A percentile compares a stretch with the other conserved stretches of the same genome.
Evolutionary conservation across 1,284 basidiomycete species (phyloP).

Genomic region (Cerrena zonata): DNA sequence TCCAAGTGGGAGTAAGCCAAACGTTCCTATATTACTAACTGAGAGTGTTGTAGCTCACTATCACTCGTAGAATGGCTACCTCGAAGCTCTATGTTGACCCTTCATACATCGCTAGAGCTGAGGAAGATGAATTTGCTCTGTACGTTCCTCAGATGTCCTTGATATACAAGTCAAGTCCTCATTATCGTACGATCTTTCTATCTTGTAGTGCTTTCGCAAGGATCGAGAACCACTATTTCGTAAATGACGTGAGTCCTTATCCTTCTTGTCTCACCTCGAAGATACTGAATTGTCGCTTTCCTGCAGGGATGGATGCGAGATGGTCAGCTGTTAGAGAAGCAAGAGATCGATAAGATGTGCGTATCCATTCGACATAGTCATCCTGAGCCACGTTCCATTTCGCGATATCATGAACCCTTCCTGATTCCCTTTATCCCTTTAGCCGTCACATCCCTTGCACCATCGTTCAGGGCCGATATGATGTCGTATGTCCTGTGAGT

Average conservation of each 20-base stretch:
- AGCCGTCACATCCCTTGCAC: slow-evolving; percentile 82
- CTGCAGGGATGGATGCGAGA: slow-evolving; percentile 81
- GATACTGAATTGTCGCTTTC: not conserved
- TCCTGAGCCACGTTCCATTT: too few species aligned
- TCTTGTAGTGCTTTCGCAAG: slow-evolving; percentile 73
- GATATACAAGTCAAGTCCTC: not conserved
- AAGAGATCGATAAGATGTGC: slow-evolving; percentile 87
- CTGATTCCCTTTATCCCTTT: slow-evolving; percentile 2
- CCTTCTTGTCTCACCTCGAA: not conserved
- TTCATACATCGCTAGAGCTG: slow-evolving; percentile 63
- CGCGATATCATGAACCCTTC: not conserved
- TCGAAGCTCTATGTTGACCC: slow-evolving; percentile 70
- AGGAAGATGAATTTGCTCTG: slow-evolving; percentile 73
- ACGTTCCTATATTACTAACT: not conserved
- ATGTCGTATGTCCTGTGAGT: slow-evolving; percentile 71
- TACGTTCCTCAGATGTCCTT: slow-evolving; percentile 29
- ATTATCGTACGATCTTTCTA: slow-evolving; percentile 8
- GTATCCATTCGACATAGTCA: slow-evolving; percentile 23
- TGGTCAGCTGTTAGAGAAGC: slow-evolving; percentile 78
- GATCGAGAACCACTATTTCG: slow-evolving; percentile 91
- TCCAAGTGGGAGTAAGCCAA: slow-evolving; percentile 77
- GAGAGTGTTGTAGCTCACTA: slow-evolving; percentile 6
- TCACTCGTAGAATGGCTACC: slow-evolving; percentile 64
- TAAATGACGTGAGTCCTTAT: slow-evolving; percentile 58
- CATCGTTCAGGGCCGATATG: slow-evolving; percentile 83